These are phyloP conservation scores for Zygnema cylindricum DNA, from an alignment of 139 green algal genomes.

Conservation along the genomic window DNA sequence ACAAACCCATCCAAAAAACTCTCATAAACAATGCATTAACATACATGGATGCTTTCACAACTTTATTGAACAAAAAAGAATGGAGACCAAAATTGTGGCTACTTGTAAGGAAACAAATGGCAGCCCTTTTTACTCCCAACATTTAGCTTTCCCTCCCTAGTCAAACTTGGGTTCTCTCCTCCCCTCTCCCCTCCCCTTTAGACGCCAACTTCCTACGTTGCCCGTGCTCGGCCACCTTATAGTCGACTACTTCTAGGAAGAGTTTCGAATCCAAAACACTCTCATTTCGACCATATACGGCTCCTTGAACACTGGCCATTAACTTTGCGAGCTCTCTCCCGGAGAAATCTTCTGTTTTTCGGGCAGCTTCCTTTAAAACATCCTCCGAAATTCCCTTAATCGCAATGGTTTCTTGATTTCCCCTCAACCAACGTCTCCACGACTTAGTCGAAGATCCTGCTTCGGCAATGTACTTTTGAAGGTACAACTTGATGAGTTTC, in stretches of 20 bases:
- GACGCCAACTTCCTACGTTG: conserved; percentile 53
- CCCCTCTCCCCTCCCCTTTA: background rate
- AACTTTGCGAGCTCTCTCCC: conserved; percentile 95
- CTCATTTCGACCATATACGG: conserved; percentile 84
- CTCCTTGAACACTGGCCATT: conserved; percentile 76
- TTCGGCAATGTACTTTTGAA: conserved; percentile 75
- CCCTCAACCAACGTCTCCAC: conserved; percentile 9
- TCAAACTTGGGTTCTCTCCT: too few relatives aligned
- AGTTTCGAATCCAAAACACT: conserved; percentile 76
- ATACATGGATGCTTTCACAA: too few relatives aligned
- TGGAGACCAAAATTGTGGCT: too few relatives aligned
- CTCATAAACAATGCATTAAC: too few relatives aligned
- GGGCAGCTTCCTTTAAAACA: conserved; percentile 72
- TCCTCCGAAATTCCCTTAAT: conserved; percentile 50
- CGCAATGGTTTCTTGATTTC: conserved; percentile 43
- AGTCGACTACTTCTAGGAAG: conserved; percentile 69
- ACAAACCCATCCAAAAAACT: too few relatives aligned
- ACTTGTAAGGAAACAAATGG: too few relatives aligned
- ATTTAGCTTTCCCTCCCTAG: too few relatives aligned
- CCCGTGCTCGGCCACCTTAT: conserved; percentile 77
- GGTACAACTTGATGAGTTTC: conserved; percentile 59
- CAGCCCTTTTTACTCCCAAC: too few relatives aligned
- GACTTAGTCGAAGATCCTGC: conserved; percentile 44
- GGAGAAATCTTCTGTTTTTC: conserved; percentile 86
- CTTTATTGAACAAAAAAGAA: too few relatives aligned